Evolutionary conservation across 2,329 filamentous ascomycete genomes (phyloP).

Genomic region (Lachnellula suecica): DNA sequence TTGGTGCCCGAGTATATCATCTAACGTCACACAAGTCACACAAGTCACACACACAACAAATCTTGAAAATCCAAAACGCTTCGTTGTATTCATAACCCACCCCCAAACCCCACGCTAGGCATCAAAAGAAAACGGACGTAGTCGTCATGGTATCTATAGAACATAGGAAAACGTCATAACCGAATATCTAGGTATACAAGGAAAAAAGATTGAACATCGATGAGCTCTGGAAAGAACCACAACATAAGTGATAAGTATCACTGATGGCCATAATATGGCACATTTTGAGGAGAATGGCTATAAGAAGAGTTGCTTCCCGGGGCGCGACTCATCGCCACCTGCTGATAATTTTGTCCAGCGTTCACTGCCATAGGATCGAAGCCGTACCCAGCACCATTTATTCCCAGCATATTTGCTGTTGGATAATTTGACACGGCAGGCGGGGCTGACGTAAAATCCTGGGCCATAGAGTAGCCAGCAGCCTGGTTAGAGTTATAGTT

Average conservation of each 20-base stretch:
- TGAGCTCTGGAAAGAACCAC: slow-evolving; percentile 2
- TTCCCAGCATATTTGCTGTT: slow-evolving; percentile 23
- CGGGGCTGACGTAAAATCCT: slow-evolving; percentile 25
- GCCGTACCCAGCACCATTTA: slow-evolving; percentile 20
- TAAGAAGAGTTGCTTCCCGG: slow-evolving; percentile 28
- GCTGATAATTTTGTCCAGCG: slow-evolving; percentile 19
- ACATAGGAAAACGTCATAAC: slow-evolving; percentile 12
- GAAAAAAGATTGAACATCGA: neutral
- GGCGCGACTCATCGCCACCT: slow-evolving; percentile 26
- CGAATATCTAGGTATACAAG: slow-evolving; percentile 5
- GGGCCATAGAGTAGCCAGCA: slow-evolving; percentile 22
- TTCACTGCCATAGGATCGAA: slow-evolving; percentile 24
- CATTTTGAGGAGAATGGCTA: slow-evolving; percentile 24
- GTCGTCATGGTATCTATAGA: slow-evolving; percentile 28
- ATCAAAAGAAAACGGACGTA: slow-evolving; percentile 10
- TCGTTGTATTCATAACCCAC: slow-evolving; percentile 10
- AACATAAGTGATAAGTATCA: slow-evolving; percentile 14
- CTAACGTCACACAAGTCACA: neutral
- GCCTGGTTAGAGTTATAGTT: slow-evolving; percentile 19
- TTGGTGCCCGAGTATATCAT: too few species aligned
- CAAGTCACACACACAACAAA: neutral
- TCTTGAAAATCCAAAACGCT: neutral
- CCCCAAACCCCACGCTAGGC: slow-evolving; percentile 1
- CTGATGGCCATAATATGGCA: slow-evolving; percentile 22
- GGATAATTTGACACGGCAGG: slow-evolving; percentile 23